Conservation (phyloP, 164 flowering plant species). For the Piper longum region DNA sequence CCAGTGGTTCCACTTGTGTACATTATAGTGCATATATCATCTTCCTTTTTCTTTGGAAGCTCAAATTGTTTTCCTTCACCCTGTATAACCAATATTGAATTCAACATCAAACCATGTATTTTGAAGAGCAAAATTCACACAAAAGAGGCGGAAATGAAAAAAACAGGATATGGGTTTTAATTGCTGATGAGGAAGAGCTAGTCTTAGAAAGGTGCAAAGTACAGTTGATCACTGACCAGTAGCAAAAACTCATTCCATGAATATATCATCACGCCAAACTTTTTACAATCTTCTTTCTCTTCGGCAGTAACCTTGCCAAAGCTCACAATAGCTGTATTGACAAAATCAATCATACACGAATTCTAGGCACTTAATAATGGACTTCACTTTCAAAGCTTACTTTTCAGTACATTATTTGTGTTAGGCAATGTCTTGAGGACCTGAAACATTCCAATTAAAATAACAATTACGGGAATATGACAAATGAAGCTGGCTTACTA, state of each 20-base stretch:
- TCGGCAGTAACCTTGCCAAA: constrained; percentile 70
- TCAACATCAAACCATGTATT: not conserved
- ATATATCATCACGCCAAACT: constrained; percentile 45
- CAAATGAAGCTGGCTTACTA: not conserved
- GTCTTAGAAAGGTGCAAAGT: too few relatives aligned
- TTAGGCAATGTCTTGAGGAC: constrained; percentile 69
- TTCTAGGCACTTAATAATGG: not conserved
- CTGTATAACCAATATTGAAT: constrained; percentile 21
- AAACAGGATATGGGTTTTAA: too few relatives aligned
- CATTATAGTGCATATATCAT: constrained; percentile 90
- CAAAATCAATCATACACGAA: not conserved
- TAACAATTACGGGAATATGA: too few relatives aligned
- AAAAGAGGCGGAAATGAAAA: too few relatives aligned
- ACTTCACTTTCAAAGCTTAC: constrained; percentile 26
- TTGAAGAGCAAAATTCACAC: too few relatives aligned
- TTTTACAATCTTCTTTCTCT: constrained; percentile 45
- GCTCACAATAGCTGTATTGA: constrained; percentile 67
- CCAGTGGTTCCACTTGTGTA: constrained; percentile 99
- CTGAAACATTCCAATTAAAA: constrained; percentile 21
- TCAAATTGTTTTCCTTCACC: constrained; percentile 47
- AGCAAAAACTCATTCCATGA: constrained; percentile 39
- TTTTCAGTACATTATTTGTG: constrained; percentile 44
- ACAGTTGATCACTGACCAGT: constrained; percentile 38
- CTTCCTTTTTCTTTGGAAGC: constrained; percentile 47
- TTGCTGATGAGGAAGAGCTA: too few relatives aligned